A percentile compares a stretch with the other conserved stretches of the same genome.
Conservation (phyloP, 805 yeast species). For the Saccharomycopsis babjevae region DNA sequence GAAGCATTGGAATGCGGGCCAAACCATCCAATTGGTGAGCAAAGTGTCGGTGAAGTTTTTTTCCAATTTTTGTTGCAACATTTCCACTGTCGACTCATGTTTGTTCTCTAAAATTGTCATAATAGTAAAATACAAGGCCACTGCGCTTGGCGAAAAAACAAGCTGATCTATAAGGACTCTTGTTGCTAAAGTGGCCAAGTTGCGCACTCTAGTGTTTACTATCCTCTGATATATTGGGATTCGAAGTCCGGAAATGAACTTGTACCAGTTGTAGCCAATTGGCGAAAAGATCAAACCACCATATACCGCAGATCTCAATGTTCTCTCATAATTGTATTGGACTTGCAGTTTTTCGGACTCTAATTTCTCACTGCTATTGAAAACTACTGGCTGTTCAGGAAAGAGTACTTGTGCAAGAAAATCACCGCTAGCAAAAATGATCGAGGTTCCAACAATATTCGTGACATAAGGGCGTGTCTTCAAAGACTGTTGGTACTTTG, state of each 20-base stretch:
- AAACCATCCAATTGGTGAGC: constrained; percentile 67
- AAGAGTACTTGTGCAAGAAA: constrained; percentile 53
- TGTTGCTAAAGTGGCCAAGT: constrained; percentile 14
- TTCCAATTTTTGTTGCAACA: constrained; percentile 33
- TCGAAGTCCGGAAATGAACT: constrained; percentile 26
- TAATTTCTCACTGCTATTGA: constrained; percentile 7
- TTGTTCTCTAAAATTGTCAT: constrained; percentile 61
- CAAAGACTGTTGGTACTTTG: constrained; percentile 19
- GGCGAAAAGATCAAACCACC: constrained; percentile 73
- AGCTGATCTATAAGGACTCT: constrained; percentile 65
- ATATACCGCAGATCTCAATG: constrained; percentile 53
- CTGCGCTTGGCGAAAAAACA: constrained; percentile 65
- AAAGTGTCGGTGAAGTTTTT: constrained; percentile 59
- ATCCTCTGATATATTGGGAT: constrained; percentile 2
- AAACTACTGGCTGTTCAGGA: constrained; percentile 23
- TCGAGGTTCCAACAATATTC: constrained; percentile 46
- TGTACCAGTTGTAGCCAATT: constrained; percentile 64
- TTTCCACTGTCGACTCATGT: constrained; percentile 23
- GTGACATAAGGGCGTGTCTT: constrained; percentile 40
- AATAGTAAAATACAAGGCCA: constrained; percentile 59
- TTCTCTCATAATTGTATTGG: constrained; percentile 42
- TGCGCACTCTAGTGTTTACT: background rate
- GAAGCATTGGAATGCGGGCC: constrained; percentile 80
- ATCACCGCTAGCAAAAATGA: constrained; percentile 70
- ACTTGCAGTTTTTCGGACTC: background rate